Percentiles rank a stretch among this genome's conserved stretches.
phyloP scores from a whole-genome alignment of 306 rosid species.

The Astragalus membranaceus region DNA sequence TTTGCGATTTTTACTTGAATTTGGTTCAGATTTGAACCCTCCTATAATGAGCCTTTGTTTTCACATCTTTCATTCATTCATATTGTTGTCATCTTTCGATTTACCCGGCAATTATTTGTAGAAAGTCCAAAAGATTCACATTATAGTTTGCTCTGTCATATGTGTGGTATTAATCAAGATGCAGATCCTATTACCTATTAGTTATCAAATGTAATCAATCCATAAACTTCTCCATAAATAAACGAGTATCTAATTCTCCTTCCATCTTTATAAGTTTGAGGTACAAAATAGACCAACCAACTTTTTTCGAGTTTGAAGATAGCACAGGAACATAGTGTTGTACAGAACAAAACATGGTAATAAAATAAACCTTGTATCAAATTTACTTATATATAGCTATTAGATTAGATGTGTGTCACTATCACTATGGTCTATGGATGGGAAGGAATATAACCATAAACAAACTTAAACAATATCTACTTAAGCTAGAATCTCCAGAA shows the following conservation, averaged over 20 bases:
- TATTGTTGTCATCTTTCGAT: too few species aligned
- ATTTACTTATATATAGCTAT: slow-evolving; percentile 10
- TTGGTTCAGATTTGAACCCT: too few species aligned
- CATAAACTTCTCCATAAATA: not conserved
- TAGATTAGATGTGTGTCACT: not conserved
- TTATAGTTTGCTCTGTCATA: too few species aligned
- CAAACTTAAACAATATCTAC: not conserved
- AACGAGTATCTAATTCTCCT: not conserved
- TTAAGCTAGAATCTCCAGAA: not conserved
- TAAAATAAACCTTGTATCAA: not conserved
- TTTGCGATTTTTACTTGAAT: too few species aligned
- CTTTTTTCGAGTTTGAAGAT: not conserved
- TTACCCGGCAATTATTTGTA: too few species aligned
- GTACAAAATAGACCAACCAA: not conserved
- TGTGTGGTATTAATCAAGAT: too few species aligned
- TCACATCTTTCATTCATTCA: too few species aligned
- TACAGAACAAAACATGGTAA: not conserved
- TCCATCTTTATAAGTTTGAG: not conserved
- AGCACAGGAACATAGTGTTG: not conserved
- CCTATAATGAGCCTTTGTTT: too few species aligned
- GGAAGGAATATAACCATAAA: not conserved
- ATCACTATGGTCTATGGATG: slow-evolving; percentile 4
- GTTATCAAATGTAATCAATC: not conserved
- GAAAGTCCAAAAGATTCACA: too few species aligned
- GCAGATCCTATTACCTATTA: not conserved